Percentiles rank a stretch among this genome's conserved stretches.
phyloP scores from a whole-genome alignment of 2,329 filamentous ascomycete genomes.

The Penicillium sp. region DNA sequence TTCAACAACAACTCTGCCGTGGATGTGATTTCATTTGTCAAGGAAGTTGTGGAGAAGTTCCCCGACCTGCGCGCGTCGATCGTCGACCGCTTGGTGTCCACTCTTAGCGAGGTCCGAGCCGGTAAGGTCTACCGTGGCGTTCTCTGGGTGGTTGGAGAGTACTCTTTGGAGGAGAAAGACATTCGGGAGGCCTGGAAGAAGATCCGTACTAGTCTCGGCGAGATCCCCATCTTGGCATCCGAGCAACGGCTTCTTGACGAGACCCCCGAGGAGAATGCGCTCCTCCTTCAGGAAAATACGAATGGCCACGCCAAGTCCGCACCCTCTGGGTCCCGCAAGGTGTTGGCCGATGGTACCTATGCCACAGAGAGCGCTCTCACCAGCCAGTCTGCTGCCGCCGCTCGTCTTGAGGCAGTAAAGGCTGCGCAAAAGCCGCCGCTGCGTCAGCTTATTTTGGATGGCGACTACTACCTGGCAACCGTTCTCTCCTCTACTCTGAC shows the following conservation, averaged over 20 bases:
- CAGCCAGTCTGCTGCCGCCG: slow-evolving; percentile 83
- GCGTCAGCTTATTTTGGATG: slow-evolving; percentile 90
- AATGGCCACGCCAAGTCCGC: slow-evolving; percentile 79
- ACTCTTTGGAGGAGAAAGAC: slow-evolving; percentile 88
- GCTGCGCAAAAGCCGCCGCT: slow-evolving; percentile 94
- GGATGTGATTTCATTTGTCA: slow-evolving; percentile 97
- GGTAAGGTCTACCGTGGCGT: slow-evolving; percentile 97
- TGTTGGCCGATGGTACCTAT: slow-evolving; percentile 94
- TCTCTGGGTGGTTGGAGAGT: slow-evolving; percentile 97
- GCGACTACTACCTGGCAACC: slow-evolving; percentile 92
- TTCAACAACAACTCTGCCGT: slow-evolving; percentile 97
- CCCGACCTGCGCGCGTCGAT: slow-evolving; percentile 84
- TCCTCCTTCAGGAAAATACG: slow-evolving; percentile 63
- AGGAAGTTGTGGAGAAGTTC: slow-evolving; percentile 98
- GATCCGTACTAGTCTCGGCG: slow-evolving; percentile 87
- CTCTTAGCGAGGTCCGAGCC: slow-evolving; percentile 86
- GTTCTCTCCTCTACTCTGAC: slow-evolving; percentile 95
- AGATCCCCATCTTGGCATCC: slow-evolving; percentile 93
- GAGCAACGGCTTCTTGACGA: slow-evolving; percentile 90
- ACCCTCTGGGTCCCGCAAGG: slow-evolving; percentile 81
- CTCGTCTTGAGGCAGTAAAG: slow-evolving; percentile 93
- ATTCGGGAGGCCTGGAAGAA: slow-evolving; percentile 96
- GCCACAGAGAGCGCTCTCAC: slow-evolving; percentile 95
- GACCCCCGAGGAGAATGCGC: slow-evolving; percentile 65
- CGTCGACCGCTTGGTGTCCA: slow-evolving; percentile 82